These are phyloP conservation scores for Hypoxylon sp. DNA, from an alignment of 2,329 filamentous ascomycete genomes.

Conservation along the genomic window DNA sequence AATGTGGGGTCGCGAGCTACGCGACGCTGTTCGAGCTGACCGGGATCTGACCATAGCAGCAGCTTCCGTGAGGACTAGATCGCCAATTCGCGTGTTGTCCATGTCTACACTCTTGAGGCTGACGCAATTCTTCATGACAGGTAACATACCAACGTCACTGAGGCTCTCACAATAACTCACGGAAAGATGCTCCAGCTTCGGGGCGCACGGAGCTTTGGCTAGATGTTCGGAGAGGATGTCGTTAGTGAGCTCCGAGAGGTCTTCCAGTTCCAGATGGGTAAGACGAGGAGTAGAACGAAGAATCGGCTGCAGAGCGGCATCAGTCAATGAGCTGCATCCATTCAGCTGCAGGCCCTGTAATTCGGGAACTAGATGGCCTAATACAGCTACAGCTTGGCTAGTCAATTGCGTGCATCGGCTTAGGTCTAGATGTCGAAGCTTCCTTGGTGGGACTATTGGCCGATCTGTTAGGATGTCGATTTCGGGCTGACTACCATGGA, in stretches of 20 bases:
- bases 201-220: slow-evolving; percentile 80
- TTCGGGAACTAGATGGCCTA: slow-evolving; percentile 81
- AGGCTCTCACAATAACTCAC: slow-evolving; percentile 91
- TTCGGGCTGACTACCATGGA: slow-evolving; percentile 81
- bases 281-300: slow-evolving; percentile 81
- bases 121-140: slow-evolving; percentile 81
- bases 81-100: slow-evolving; percentile 93
- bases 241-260: slow-evolving; percentile 83
- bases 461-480: slow-evolving; percentile 84
- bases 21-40: slow-evolving; percentile 59
- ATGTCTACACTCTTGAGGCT: slow-evolving; percentile 80
- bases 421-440: slow-evolving; percentile 85
- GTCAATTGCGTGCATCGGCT: slow-evolving; percentile 83
- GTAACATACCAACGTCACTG: slow-evolving; percentile 85
- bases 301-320: slow-evolving; percentile 78
- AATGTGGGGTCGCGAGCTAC: slow-evolving; percentile 62
- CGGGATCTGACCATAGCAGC: slow-evolving; percentile 82
- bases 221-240: slow-evolving; percentile 77
- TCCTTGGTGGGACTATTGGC: slow-evolving; percentile 81
- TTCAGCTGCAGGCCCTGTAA: slow-evolving; percentile 87
- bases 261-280: slow-evolving; percentile 90
- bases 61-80: slow-evolving; percentile 87
- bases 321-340: slow-evolving; percentile 80
- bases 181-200: slow-evolving; percentile 81
- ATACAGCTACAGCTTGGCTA: slow-evolving; percentile 74